A percentile compares a stretch with the other conserved stretches of the same genome.
Evolutionary conservation across 2,329 filamentous ascomycete genomes (phyloP).

Genomic region (Trichophyton verrucosum): DNA sequence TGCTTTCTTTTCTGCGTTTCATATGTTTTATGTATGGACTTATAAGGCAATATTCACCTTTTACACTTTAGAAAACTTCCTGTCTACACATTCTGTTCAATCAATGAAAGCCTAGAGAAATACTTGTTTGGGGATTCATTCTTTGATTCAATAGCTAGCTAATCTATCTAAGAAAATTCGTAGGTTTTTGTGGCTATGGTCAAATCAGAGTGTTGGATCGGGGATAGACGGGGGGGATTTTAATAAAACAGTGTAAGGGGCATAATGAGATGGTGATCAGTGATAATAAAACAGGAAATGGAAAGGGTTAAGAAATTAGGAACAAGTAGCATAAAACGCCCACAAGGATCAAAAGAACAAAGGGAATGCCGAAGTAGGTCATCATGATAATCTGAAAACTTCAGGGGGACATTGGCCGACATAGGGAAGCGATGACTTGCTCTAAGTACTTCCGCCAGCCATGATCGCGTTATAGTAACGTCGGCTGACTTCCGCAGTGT

Average conservation of each 20-base stretch:
- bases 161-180: conserved; percentile 2
- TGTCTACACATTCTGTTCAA: background rate
- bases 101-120: background rate
- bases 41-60: background rate
- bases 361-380: background rate
- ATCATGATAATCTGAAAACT: background rate
- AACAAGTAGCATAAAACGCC: background rate
- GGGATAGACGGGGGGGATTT: background rate
- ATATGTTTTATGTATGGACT: background rate
- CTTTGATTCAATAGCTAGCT: background rate
- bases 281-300: background rate
- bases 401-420: background rate
- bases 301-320: background rate
- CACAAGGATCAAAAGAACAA: background rate
- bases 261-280: background rate
- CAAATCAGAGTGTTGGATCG: too few species aligned
- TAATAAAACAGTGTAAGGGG: background rate
- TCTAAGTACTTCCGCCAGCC: conserved; percentile 24
- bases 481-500: conserved; percentile 57
- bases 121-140: background rate
- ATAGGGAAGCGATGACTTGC: background rate
- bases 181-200: background rate
- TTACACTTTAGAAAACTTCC: background rate
- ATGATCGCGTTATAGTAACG: conserved; percentile 56
- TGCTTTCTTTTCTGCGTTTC: background rate